Evolutionary conservation across 306 rosid genomes (phyloP).

Genomic region (Rosa chinensis): DNA sequence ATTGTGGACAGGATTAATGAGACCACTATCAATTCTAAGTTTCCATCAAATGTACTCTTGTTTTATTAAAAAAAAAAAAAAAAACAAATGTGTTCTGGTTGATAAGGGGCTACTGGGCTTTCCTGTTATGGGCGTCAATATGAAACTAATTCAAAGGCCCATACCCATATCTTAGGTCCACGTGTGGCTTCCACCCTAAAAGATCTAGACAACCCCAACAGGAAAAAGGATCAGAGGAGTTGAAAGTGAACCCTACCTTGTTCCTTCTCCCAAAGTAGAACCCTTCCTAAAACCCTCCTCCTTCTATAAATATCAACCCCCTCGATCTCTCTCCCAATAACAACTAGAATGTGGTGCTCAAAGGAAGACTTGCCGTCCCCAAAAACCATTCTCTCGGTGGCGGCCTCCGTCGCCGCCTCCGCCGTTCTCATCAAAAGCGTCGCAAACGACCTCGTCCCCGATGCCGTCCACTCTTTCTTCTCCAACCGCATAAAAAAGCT

Average conservation of each 20-base stretch:
- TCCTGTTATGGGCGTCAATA: background rate
- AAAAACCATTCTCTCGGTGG: slow-evolving; percentile 32
- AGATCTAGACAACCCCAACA: background rate
- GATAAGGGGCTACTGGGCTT: too few relatives aligned
- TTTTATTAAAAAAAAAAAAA: too few relatives aligned
- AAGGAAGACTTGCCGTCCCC: slow-evolving; percentile 25
- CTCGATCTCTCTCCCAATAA: background rate
- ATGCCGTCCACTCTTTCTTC: slow-evolving; percentile 21
- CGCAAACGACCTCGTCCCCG: slow-evolving; percentile 43
- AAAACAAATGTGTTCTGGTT: too few relatives aligned
- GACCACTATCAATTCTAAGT: too few relatives aligned
- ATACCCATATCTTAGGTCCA: background rate
- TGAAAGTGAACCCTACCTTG: background rate
- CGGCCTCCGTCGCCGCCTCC: slow-evolving; percentile 47
- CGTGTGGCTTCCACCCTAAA: background rate
- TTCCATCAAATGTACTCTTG: too few relatives aligned
- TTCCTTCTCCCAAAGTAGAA: background rate
- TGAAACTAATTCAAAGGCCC: background rate
- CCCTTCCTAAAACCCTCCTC: too few relatives aligned
- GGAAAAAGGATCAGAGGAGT: background rate
- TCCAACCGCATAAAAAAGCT: slow-evolving; percentile 30
- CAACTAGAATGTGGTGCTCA: slow-evolving; percentile 8
- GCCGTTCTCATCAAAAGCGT: slow-evolving; percentile 37
- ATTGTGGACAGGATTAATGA: too few relatives aligned
- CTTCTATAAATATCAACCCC: background rate